Conservation (phyloP, 2,329 filamentous ascomycete genomes). For the Metarhizium humberi region DNA sequence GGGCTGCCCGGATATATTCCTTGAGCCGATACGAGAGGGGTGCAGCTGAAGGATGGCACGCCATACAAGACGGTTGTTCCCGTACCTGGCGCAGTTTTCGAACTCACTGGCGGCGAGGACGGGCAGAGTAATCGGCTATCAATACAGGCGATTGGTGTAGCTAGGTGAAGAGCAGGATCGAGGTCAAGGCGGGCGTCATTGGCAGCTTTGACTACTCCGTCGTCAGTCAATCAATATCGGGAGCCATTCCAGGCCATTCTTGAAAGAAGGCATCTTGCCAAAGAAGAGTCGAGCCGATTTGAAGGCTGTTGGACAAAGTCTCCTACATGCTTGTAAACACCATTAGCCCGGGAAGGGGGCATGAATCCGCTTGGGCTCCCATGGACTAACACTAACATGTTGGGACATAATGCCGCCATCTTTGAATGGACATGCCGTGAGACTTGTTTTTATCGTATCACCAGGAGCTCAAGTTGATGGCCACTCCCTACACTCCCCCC, state of each 20-base stretch:
- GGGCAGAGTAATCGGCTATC: background rate
- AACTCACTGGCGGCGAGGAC: background rate
- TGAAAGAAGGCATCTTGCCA: background rate
- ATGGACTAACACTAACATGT: background rate
- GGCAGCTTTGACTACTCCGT: no score
- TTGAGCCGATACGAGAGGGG: background rate
- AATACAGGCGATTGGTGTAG: background rate
- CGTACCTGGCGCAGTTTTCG: background rate
- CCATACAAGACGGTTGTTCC: background rate
- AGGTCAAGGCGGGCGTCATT: no score
- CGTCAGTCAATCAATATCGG: no score
- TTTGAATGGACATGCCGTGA: constrained; percentile 4
- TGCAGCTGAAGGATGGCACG: constrained; percentile 3
- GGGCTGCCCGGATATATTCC: background rate
- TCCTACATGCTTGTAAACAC: background rate
- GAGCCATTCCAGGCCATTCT: background rate
- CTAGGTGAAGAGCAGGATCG: background rate
- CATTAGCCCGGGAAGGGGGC: background rate
- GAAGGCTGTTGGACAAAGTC: background rate
- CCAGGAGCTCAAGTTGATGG: constrained; percentile 1
- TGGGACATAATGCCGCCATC: background rate
- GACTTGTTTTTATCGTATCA: constrained; percentile 4
- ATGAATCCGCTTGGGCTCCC: background rate
- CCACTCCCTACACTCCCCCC: background rate
- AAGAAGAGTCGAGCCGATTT: background rate